Base-by-base conservation (phyloP, 768 basidiomycete genomes). In the Tephrocybe sp. region DNA sequence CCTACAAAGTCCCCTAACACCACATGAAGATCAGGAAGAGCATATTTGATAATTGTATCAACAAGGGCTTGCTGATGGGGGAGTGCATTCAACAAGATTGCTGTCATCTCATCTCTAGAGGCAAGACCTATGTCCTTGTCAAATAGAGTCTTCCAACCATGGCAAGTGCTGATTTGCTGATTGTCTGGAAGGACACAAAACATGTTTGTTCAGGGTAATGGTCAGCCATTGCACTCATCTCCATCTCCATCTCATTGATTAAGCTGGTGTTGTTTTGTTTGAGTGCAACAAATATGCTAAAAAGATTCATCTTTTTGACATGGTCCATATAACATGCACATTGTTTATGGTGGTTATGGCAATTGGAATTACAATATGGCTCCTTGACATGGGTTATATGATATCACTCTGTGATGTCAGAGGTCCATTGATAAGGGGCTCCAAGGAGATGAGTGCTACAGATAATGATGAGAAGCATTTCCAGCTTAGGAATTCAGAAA, bases 401-500 rank as follows among this genome's bases (percentile, higher is more conserved):
- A n/a, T n/a, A n/a, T n/a, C n/a, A n/a, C n/a, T n/a, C n/a, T n/a
- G n/a, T n/a, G n/a, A n/a, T n/a, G n/a, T n/a, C n/a, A n/a, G n/a
- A n/a, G n/a, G n/a, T 70, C 63, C 65, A 71, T 41, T 76, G 68
- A 5, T 63, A 59, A 3, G 68, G 45, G 5, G 57, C 61, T 0
- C 73, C 74, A 43, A 64, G 65, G 0, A 25, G 33, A 3, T 44
- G 40, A 15, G 69, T 69, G 45, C 61, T 70, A 0, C 46, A n/a
- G 3, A 54, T 37, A 4, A 75, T 62, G 33, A 64, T 68, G 20
- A 72, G 71, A 21, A 73, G 52, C 14, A 72, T 56, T 45, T 74
- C 70, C 11, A 75, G 65, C 55, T 79, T 79, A 1, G 71, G 74
- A 34, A 78, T 76, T 14, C 66, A 44, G 59, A 67, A 77, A 45